Evolutionary conservation across 2,329 filamentous ascomycete species (phyloP).

Genomic region (Clarireedia homoeocarpa): DNA sequence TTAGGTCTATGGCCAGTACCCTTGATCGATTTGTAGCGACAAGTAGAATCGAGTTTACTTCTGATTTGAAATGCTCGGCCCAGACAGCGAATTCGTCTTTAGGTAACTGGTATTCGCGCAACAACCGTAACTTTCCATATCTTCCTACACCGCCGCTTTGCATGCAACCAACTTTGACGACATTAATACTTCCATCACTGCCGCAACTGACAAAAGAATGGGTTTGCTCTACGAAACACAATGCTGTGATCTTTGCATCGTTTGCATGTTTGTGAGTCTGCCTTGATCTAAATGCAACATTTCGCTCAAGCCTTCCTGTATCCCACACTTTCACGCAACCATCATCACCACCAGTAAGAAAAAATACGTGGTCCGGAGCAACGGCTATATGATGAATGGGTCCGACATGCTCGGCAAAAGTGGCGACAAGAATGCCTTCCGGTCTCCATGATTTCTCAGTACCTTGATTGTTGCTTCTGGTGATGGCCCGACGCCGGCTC

Average conservation of each 20-base stretch:
- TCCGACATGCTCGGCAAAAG: constrained; percentile 79
- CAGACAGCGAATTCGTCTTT: constrained; percentile 73
- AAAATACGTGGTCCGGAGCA: constrained; percentile 88
- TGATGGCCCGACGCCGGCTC: constrained; percentile 44
- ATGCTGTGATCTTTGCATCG: constrained; percentile 65
- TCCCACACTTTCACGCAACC: constrained; percentile 92
- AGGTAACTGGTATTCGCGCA: constrained; percentile 75
- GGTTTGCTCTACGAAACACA: constrained; percentile 90
- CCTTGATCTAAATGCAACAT: constrained; percentile 78
- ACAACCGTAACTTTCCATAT: constrained; percentile 68
- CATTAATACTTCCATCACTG: constrained; percentile 81
- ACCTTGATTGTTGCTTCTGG: constrained; percentile 26
- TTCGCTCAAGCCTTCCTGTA: constrained; percentile 78
- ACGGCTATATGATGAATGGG: constrained; percentile 75
- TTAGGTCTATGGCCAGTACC: constrained; percentile 76
- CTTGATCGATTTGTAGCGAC: constrained; percentile 81
- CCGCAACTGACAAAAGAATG: constrained; percentile 90
- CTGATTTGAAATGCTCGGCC: constrained; percentile 85
- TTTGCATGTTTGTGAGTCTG: constrained; percentile 73
- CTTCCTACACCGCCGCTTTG: constrained; percentile 52
- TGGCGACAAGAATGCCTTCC: constrained; percentile 73
- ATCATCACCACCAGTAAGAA: constrained; percentile 88
- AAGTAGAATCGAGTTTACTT: constrained; percentile 73
- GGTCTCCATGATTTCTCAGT: constrained; percentile 68
- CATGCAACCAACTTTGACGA: constrained; percentile 62